These are phyloP conservation scores for Beta lomatogona DNA, from an alignment of 179 eudicot genomes.

Conservation along the genomic window DNA sequence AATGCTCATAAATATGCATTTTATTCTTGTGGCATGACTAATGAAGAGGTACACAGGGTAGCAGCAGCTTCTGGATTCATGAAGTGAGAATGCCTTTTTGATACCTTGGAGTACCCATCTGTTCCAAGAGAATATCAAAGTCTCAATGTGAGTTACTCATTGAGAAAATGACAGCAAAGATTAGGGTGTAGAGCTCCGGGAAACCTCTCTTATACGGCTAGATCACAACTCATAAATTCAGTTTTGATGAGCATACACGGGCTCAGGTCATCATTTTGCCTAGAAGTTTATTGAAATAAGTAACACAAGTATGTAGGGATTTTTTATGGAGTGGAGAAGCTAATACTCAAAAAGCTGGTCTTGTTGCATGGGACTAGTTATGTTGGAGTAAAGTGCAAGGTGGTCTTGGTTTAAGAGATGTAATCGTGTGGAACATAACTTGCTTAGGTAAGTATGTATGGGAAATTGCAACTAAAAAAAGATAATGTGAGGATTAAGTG, in stretches of 20 bases:
- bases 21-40: background rate
- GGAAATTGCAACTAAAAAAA: no score
- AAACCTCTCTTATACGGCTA: no score
- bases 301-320: no score
- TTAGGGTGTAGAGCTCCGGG: no score
- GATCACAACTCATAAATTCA: background rate
- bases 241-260: background rate
- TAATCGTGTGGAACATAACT: no score
- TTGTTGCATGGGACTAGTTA: background rate
- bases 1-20: background rate
- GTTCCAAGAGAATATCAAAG: background rate
- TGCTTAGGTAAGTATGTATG: no score
- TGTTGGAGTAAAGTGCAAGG: background rate
- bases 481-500: background rate
- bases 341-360: background rate
- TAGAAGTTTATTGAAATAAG: no score
- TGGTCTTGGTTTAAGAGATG: background rate
- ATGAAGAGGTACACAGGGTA: background rate
- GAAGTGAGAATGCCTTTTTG: background rate
- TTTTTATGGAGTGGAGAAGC: no score
- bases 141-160: background rate
- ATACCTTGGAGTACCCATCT: background rate
- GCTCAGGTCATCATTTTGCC: no score
- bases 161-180: background rate
- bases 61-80: no score